A percentile compares a stretch with the other conserved stretches of the same genome.
Evolutionary conservation across 2,329 filamentous ascomycete species (phyloP).

Genomic region (Septoria linicola): DNA sequence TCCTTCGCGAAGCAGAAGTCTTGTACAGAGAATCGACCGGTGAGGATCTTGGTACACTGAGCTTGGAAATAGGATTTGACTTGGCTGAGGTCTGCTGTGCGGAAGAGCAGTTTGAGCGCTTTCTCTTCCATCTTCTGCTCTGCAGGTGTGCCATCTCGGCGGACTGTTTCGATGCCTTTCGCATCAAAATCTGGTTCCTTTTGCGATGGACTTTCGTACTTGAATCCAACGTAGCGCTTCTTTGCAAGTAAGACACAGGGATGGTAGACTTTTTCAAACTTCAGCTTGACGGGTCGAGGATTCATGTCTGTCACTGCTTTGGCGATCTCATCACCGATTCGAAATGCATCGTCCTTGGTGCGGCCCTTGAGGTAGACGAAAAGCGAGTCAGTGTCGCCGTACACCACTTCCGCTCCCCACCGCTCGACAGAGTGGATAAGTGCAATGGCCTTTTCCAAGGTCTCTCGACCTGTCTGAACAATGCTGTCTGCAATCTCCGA

Average conservation of each 20-base stretch:
- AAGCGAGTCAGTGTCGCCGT: conserved; percentile 94
- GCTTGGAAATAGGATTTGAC: conserved; percentile 87
- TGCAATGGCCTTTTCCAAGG: conserved; percentile 87
- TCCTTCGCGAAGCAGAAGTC: conserved; percentile 96
- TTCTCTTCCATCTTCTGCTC: conserved; percentile 97
- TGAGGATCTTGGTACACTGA: conserved; percentile 91
- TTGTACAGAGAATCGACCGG: conserved; percentile 80
- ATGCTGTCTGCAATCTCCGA: conserved; percentile 98
- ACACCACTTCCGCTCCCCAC: conserved; percentile 96
- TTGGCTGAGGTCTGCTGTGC: conserved; percentile 81
- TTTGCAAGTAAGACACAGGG: conserved; percentile 93
- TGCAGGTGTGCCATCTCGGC: conserved; percentile 88
- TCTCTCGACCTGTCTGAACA: conserved; percentile 92
- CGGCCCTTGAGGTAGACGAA: conserved; percentile 88
- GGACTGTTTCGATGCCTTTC: conserved; percentile 96
- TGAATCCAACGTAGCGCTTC: conserved; percentile 97
- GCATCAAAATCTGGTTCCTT: conserved; percentile 86
- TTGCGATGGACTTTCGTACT: conserved; percentile 80
- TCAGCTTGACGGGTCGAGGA: conserved; percentile 87
- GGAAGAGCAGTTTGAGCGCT: conserved; percentile 82
- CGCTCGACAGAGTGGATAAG: conserved; percentile 81
- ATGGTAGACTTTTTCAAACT: conserved; percentile 98
- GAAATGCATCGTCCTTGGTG: conserved; percentile 83
- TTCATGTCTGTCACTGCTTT: conserved; percentile 84
- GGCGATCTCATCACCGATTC: conserved; percentile 89